phyloP scores from a whole-genome alignment of 2,329 filamentous ascomycete species.

The Byssoonygena ceratinophila region DNA sequence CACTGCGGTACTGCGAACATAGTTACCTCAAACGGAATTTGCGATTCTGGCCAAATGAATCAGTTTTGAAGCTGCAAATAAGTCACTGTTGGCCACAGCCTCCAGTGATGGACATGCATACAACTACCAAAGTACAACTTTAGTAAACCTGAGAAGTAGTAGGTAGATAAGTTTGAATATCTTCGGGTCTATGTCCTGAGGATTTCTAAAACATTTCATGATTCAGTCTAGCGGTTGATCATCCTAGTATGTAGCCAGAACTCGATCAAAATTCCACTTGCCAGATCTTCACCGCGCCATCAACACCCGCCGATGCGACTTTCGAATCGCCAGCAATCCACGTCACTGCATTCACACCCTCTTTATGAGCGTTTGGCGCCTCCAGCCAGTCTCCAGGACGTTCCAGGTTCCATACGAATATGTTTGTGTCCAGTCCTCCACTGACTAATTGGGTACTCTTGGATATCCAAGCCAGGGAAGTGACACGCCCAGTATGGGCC shows the following conservation, averaged over 20 bases:
- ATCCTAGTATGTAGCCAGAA: background rate
- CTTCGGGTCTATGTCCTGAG: background rate
- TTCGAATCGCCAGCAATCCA: slow-evolving; percentile 60
- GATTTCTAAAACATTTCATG: background rate
- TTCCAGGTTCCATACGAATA: slow-evolving; percentile 79
- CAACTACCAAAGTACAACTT: background rate
- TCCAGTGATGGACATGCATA: too few relatives aligned
- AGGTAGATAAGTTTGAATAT: background rate
- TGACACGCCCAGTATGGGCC: slow-evolving; percentile 59
- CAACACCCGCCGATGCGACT: slow-evolving; percentile 70
- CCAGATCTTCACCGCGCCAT: slow-evolving; percentile 91
- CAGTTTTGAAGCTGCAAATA: too few relatives aligned
- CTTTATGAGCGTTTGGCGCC: slow-evolving; percentile 82
- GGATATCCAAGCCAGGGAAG: slow-evolving; percentile 64
- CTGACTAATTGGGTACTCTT: slow-evolving; percentile 69
- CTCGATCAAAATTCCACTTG: slow-evolving; percentile 39
- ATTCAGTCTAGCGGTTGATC: too few relatives aligned
- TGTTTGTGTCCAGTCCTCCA: slow-evolving; percentile 78
- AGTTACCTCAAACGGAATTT: too few relatives aligned
- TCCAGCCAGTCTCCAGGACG: slow-evolving; percentile 79
- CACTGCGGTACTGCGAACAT: too few relatives aligned
- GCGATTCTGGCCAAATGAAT: too few relatives aligned
- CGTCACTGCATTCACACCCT: slow-evolving; percentile 77
- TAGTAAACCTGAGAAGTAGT: background rate
- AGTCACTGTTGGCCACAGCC: too few relatives aligned